phyloP scores from a whole-genome alignment of 139 green algal species.

The Micractinium sp. region DNA sequence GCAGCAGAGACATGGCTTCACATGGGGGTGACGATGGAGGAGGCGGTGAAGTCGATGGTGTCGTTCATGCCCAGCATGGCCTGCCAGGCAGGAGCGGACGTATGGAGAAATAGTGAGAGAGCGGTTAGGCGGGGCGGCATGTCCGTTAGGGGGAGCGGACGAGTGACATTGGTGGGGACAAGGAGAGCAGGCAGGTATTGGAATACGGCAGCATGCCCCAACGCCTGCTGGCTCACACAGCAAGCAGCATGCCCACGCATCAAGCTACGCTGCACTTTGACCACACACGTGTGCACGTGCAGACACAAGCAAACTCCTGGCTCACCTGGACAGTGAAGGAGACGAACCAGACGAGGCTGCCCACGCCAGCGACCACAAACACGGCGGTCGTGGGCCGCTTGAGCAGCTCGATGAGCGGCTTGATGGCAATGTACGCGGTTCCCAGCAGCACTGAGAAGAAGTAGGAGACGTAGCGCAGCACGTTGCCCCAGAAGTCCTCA shows the following conservation, averaged over 20 bases:
- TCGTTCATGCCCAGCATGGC: conserved; percentile 77
- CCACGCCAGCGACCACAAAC: conserved; percentile 55
- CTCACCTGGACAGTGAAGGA: conserved; percentile 57
- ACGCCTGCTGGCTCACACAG: too few species aligned
- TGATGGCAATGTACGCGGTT: conserved; percentile 87
- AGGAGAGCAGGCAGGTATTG: too few species aligned
- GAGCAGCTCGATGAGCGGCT: conserved; percentile 72
- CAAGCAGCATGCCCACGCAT: too few species aligned
- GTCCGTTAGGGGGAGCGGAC: too few species aligned
- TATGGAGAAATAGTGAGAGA: not conserved
- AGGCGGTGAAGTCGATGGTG: conserved; percentile 50
- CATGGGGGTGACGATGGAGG: too few species aligned
- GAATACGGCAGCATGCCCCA: too few species aligned
- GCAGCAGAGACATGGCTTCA: too few species aligned
- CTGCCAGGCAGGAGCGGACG: not conserved
- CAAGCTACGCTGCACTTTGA: too few species aligned
- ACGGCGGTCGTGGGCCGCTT: conserved; percentile 74
- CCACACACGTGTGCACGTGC: not conserved
- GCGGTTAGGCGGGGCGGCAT: too few species aligned
- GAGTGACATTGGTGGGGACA: too few species aligned
- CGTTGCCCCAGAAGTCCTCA: conserved; percentile 82
- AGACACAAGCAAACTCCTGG: not conserved
- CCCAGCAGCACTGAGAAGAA: conserved; percentile 91
- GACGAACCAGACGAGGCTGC: conserved; percentile 52
- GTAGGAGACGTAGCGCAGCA: conserved; percentile 82